Conservation (phyloP, 2,329 filamentous ascomycete genomes). For the Colletotrichum chlorophyti region DNA sequence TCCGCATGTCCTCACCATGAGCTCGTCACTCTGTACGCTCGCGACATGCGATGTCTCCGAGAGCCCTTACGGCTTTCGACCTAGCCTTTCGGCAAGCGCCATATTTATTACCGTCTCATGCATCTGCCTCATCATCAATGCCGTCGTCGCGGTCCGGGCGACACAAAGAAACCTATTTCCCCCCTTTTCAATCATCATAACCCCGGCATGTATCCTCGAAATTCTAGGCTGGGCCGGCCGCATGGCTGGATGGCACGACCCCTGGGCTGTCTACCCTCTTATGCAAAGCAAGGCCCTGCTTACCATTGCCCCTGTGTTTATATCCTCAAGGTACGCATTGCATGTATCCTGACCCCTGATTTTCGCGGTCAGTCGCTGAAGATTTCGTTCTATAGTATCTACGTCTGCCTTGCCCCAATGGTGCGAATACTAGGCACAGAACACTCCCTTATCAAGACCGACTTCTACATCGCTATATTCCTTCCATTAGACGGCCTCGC, state of each 20-base stretch:
- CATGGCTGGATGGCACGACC: conserved; percentile 31
- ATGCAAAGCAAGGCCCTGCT: conserved; percentile 33
- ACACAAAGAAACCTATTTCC: conserved; percentile 8
- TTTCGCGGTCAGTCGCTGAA: no score
- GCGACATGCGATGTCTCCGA: conserved; percentile 30
- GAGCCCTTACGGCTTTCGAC: conserved; percentile 35
- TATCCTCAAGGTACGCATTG: conserved; percentile 37
- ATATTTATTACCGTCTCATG: conserved; percentile 33
- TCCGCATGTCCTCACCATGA: conserved; percentile 3
- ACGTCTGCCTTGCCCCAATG: conserved; percentile 34
- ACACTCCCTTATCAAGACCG: conserved; percentile 35
- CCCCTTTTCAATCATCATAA: conserved; percentile 31
- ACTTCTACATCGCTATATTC: conserved; percentile 34
- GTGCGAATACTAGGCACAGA: conserved; percentile 36
- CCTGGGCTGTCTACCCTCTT: conserved; percentile 34
- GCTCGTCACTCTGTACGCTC: conserved; percentile 25
- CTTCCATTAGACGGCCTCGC: conserved; percentile 35
- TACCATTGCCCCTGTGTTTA: conserved; percentile 36
- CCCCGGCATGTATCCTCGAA: conserved; percentile 34
- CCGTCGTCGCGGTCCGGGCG: conserved; percentile 28
- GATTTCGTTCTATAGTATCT: conserved; percentile 34
- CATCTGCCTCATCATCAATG: conserved; percentile 28
- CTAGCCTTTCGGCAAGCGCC: conserved; percentile 20
- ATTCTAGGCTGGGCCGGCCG: conserved; percentile 34
- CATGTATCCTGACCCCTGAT: no score